Conservation (phyloP, 108 stramenopile species). For the Pseudonitzschia delicatissima region DNA sequence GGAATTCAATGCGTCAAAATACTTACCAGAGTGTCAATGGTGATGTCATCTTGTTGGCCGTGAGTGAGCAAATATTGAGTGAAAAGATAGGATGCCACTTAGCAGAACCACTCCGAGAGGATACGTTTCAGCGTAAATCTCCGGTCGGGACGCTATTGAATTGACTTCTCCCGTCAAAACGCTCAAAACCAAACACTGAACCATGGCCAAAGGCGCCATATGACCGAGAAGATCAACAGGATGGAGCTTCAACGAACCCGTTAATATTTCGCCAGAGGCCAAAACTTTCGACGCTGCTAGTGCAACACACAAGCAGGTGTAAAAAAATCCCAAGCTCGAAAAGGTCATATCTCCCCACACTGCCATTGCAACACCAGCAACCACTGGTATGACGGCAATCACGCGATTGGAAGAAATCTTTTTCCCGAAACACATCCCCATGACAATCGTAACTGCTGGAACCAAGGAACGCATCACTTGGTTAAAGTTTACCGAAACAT, state of each 20-base stretch:
- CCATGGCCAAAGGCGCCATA: conserved; percentile 83
- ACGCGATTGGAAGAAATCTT: conserved; percentile 38
- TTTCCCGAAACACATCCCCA: conserved; percentile 57
- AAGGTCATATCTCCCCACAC: conserved; percentile 72
- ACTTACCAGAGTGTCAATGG: conserved; percentile 72
- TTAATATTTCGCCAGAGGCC: conserved; percentile 71
- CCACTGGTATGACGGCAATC: conserved; percentile 57
- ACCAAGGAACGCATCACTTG: conserved; percentile 78
- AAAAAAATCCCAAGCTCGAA: conserved; percentile 55
- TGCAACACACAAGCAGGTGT: conserved; percentile 53
- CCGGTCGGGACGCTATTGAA: conserved; percentile 38
- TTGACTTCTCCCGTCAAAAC: conserved; percentile 61
- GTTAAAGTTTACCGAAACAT: conserved; percentile 88
- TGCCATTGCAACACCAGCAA: conserved; percentile 72
- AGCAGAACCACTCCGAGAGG: conserved; percentile 46
- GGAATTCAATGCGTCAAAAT: background rate
- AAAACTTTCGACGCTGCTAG: conserved; percentile 74
- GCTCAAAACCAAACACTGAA: conserved; percentile 51
- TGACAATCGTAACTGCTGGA: conserved; percentile 69
- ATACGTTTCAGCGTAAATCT: conserved; percentile 30
- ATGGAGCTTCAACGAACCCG: conserved; percentile 67
- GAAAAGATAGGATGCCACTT: conserved; percentile 66
- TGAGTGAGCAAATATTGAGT: conserved; percentile 76
- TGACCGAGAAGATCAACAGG: conserved; percentile 75
- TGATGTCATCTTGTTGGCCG: conserved; percentile 85